Conservation (phyloP, 305 asterid genomes). For the Fraxinus albicans region DNA sequence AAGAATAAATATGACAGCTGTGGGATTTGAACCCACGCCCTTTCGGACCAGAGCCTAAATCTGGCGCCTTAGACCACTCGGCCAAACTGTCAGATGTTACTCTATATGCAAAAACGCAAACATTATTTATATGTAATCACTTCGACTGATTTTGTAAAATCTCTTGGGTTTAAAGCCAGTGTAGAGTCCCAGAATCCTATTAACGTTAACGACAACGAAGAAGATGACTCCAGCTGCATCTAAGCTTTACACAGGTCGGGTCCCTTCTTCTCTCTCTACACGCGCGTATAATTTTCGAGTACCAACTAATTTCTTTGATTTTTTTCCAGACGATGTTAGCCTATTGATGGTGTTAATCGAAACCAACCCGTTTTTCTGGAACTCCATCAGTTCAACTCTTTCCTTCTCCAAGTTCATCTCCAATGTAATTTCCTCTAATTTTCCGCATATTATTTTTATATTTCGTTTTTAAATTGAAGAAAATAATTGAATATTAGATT, state of each 20-base stretch:
- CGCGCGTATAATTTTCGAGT: background rate
- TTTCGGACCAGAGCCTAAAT: conserved; percentile 89
- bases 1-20: conserved; percentile 57
- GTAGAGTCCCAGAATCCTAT: background rate
- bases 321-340: conserved; percentile 71
- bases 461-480: conserved; percentile 4
- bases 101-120: accelerated
- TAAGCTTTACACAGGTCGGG: conserved; percentile 63
- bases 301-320: background rate
- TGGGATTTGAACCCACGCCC: conserved; percentile 91
- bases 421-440: conserved; percentile 43
- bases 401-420: conserved; percentile 70
- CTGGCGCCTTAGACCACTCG: conserved; percentile 99
- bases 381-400: conserved; percentile 53
- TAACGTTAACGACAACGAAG: background rate
- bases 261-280: background rate
- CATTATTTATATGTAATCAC: background rate
- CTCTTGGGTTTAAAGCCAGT: background rate
- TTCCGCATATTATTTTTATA: background rate
- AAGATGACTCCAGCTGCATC: conserved; percentile 55
- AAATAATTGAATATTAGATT: background rate
- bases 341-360: conserved; percentile 73
- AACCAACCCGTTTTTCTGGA: conserved; percentile 82
- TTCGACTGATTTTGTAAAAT: background rate
- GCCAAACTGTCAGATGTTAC: conserved; percentile 62